Base-by-base conservation (phyloP, 2,329 filamentous ascomycete species). In the Chrysosporium keratinophilum region DNA sequence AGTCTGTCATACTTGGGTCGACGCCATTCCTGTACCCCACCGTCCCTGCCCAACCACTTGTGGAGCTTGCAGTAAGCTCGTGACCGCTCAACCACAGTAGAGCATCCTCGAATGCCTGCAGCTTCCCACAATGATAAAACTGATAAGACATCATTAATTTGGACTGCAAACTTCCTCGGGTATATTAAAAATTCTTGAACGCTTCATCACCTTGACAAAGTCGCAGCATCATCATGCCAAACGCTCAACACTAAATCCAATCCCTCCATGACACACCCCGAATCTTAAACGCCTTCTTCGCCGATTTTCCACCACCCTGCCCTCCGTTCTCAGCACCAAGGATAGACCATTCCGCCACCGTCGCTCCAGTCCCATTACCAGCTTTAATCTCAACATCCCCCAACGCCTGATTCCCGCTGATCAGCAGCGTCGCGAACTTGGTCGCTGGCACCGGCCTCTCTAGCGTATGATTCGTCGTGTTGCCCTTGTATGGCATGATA, bases 341-440 rank as follows among this genome's bases (percentile, higher is more conserved):
- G 54, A 76, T 73, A 9, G 67, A 71, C 70, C 71, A 76, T 56
- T 76, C 74, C 1, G 73, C 72, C 7, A 76, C 72, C 4, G 69
- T 76, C 4, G 73, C 72, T 2, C 74, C 74, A 4, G 67, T 68
- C 2, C 68, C 69, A 54, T 70, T 68, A 31, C 65, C 63, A 5
- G 63, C 62, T n/a, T 59, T 54, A 4, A 63, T 54, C 44, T 67
- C 65, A 6, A 53, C 62, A n/a, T 61, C 59, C 31, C 57, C 60
- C 10, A 67, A 59, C 0, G 61, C 71, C 49, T 73, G 70, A 55
- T 74, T 74, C 1, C 74, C 74, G 48, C 67, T 61, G 15, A 76
- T 71, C 39, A 68, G 61, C 17, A 76, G 61, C 6, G 73, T 74
- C 1, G 72, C 74, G 52, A 67, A 76, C 19, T 61, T 61, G 1